Evolutionary conservation across 1,284 basidiomycete genomes (phyloP).

Genomic region (Apiotrichum gracile): DNA sequence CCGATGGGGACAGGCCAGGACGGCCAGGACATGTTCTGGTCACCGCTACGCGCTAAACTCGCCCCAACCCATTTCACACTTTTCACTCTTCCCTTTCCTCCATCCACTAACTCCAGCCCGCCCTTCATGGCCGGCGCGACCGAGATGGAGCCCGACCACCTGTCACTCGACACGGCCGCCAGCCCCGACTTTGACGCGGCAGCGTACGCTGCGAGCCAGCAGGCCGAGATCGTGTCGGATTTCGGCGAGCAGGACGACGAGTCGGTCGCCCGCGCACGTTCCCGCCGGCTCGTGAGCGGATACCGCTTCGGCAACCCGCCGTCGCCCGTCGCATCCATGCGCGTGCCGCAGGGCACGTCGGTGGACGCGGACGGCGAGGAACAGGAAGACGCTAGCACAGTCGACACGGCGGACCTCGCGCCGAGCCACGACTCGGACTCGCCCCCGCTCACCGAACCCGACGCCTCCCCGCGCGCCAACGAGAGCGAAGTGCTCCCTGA

Average conservation of each 20-base stretch:
- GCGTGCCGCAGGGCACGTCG: background rate
- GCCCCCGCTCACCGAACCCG: slow-evolving; percentile 28
- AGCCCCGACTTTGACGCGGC: background rate
- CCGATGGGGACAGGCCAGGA: no score
- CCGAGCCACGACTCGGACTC: slow-evolving; percentile 17
- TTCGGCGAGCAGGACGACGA: slow-evolving; percentile 22
- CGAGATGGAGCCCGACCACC: slow-evolving; percentile 26
- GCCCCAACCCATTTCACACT: background rate
- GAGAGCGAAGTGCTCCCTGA: background rate
- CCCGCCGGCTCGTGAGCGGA: slow-evolving; percentile 38
- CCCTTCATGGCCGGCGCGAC: slow-evolving; percentile 23
- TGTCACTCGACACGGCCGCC: slow-evolving; percentile 23
- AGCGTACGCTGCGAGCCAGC: background rate
- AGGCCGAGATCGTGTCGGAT: background rate
- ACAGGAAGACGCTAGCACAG: background rate
- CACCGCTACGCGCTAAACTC: background rate
- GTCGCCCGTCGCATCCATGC: slow-evolving; percentile 10
- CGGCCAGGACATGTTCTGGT: no score
- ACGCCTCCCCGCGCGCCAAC: slow-evolving; percentile 1
- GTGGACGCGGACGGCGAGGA: background rate
- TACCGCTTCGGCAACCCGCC: slow-evolving; percentile 44
- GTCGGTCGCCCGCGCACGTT: slow-evolving; percentile 29
- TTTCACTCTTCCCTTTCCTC: background rate
- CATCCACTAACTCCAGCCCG: background rate
- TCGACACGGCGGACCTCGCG: background rate